phyloP scores from a whole-genome alignment of 148 eudicot species.

The Rhododendron molle region DNA sequence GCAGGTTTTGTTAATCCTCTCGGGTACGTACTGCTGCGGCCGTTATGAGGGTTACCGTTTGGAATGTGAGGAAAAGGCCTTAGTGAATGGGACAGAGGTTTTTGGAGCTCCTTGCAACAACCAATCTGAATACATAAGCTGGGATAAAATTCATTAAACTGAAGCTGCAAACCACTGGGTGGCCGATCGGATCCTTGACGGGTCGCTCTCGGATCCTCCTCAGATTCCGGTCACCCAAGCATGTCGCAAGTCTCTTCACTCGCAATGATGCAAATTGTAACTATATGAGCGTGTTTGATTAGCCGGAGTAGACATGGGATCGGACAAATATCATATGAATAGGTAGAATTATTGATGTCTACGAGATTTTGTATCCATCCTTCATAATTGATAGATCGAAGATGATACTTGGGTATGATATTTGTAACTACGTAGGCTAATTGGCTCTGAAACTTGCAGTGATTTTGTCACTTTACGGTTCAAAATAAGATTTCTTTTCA shows the following conservation, averaged over 20 bases:
- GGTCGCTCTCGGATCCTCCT: slow-evolving; percentile 48
- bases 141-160: slow-evolving; percentile 50
- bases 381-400: too few species aligned
- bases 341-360: neutral
- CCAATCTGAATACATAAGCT: slow-evolving; percentile 23
- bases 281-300: neutral
- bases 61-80: slow-evolving; percentile 13
- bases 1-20: slow-evolving; percentile 31
- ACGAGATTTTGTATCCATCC: neutral
- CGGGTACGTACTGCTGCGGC: slow-evolving; percentile 25
- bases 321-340: neutral
- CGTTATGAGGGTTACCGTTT: slow-evolving; percentile 7
- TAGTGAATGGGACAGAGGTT: slow-evolving; percentile 17
- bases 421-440: too few species aligned
- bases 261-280: neutral
- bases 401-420: too few species aligned
- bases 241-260: slow-evolving; percentile 15
- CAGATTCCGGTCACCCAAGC: slow-evolving; percentile 33
- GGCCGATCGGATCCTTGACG: slow-evolving; percentile 30
- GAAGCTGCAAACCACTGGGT: slow-evolving; percentile 54
- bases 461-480: too few species aligned
- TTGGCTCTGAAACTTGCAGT: too few species aligned
- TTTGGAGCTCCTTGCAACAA: slow-evolving; percentile 18
- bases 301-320: neutral
- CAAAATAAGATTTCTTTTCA: too few species aligned